Evolutionary conservation across 2,329 filamentous ascomycete genomes (phyloP).

Genomic region (Leptographium radiaticola): DNA sequence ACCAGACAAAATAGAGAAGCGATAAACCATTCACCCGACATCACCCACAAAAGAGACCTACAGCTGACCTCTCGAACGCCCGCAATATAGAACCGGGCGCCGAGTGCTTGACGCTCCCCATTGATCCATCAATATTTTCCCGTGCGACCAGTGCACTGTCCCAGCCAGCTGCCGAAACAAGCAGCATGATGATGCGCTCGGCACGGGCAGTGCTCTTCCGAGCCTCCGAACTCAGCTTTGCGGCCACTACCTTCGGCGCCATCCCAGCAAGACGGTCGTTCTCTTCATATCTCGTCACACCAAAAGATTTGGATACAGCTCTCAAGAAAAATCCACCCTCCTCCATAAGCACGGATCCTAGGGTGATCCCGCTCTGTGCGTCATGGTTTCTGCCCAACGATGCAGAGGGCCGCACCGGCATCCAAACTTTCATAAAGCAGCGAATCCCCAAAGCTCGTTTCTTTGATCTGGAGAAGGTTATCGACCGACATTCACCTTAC

Average conservation of each 20-base stretch:
- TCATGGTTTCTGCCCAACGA: slow-evolving; percentile 97
- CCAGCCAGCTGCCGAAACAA: background rate
- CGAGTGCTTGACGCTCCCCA: background rate
- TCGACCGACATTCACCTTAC: slow-evolving; percentile 77
- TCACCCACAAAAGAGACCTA: background rate
- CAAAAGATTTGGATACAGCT: slow-evolving; percentile 67
- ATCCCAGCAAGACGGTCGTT: slow-evolving; percentile 38
- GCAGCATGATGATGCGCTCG: slow-evolving; percentile 20
- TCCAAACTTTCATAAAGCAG: slow-evolving; percentile 65
- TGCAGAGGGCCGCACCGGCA: slow-evolving; percentile 52
- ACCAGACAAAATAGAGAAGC: background rate
- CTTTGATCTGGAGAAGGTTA: slow-evolving; percentile 89
- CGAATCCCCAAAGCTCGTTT: slow-evolving; percentile 86
- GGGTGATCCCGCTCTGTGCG: slow-evolving; percentile 80
- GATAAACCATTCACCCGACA: background rate
- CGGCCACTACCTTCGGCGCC: slow-evolving; percentile 12
- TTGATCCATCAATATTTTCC: too few relatives aligned
- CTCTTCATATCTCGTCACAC: slow-evolving; percentile 75
- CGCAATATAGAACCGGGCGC: background rate
- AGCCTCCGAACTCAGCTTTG: slow-evolving; percentile 20
- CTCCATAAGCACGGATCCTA: slow-evolving; percentile 66
- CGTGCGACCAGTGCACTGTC: background rate
- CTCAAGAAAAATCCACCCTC: slow-evolving; percentile 71
- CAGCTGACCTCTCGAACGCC: background rate
- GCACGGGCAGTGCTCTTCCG: slow-evolving; percentile 26